phyloP scores from a whole-genome alignment of 306 rosid species.

The Lotus japonicus region DNA sequence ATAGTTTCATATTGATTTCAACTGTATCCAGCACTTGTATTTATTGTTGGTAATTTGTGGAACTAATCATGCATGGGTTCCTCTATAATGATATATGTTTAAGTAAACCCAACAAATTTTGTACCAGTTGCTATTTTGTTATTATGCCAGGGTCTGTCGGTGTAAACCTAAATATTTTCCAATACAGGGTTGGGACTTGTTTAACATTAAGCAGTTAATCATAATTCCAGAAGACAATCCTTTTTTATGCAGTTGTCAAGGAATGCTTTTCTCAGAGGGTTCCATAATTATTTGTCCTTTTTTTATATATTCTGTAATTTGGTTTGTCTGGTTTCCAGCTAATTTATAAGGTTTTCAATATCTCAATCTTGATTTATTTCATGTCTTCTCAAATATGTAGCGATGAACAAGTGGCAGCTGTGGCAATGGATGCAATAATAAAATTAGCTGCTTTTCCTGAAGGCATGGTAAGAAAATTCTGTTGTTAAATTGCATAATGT shows the following conservation, averaged over 20 bases:
- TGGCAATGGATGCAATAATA: conserved; percentile 60
- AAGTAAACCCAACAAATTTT: neutral
- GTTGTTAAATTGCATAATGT: conserved; percentile 3
- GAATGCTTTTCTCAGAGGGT: neutral
- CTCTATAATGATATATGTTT: neutral
- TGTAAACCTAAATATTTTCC: neutral
- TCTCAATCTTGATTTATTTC: neutral
- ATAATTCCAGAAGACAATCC: neutral
- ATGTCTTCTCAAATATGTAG: conserved; percentile 30
- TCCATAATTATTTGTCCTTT: neutral
- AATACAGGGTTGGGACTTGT: neutral
- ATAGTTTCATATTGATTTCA: neutral
- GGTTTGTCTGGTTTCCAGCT: neutral
- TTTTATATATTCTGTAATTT: too few species aligned
- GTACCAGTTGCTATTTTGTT: neutral
- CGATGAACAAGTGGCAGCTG: conserved; percentile 67
- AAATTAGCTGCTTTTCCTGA: conserved; percentile 57
- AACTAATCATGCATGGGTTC: neutral
- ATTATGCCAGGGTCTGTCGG: neutral
- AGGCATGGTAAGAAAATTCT: conserved; percentile 58
- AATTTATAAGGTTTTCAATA: neutral
- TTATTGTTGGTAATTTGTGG: neutral
- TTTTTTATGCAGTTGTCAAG: neutral
- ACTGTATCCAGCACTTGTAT: neutral
- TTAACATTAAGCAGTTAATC: neutral